These are phyloP conservation scores for Ganoderma boninense DNA, from an alignment of 1,284 basidiomycete genomes.

Conservation along the genomic window DNA sequence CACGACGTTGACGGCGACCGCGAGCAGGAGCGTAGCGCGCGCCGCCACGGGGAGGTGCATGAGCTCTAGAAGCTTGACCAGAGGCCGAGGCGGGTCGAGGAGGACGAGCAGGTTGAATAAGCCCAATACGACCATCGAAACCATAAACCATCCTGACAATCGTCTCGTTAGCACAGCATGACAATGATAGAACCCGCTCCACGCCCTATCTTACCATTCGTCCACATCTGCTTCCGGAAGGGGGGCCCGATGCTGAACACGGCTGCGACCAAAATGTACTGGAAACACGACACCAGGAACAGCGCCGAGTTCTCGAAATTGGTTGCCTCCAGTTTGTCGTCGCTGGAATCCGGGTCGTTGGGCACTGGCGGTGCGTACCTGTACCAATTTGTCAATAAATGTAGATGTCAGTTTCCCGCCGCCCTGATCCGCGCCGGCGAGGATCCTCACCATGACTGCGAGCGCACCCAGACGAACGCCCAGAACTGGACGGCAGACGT, in stretches of 20 bases:
- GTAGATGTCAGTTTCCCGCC: slow-evolving; percentile 4
- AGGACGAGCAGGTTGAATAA: slow-evolving; percentile 81
- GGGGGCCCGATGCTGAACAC: slow-evolving; percentile 99
- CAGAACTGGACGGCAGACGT: slow-evolving; percentile 88
- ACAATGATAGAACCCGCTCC: neutral
- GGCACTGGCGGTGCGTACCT: slow-evolving; percentile 73
- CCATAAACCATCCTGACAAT: slow-evolving; percentile 77
- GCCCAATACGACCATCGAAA: slow-evolving; percentile 71
- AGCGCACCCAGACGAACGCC: slow-evolving; percentile 89
- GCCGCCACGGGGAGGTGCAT: slow-evolving; percentile 80
- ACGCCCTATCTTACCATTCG: slow-evolving; percentile 73
- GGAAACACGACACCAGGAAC: slow-evolving; percentile 97
- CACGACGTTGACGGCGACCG: slow-evolving; percentile 79
- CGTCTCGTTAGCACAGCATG: slow-evolving; percentile 26
- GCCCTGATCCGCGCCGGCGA: neutral
- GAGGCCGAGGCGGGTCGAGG: slow-evolving; percentile 68
- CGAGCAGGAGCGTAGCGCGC: slow-evolving; percentile 73
- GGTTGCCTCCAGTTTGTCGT: slow-evolving; percentile 85
- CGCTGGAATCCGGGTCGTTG: slow-evolving; percentile 63
- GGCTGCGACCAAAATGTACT: slow-evolving; percentile 96
- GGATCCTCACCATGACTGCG: slow-evolving; percentile 77
- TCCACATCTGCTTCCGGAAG: slow-evolving; percentile 94
- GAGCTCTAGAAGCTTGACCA: slow-evolving; percentile 80
- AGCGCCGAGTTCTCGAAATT: slow-evolving; percentile 96
- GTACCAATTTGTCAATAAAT: slow-evolving; percentile 13